Percentiles rank a stretch among this genome's conserved stretches.
Conservation (phyloP, 2,329 filamentous ascomycete genomes). For the Aspergillus sp. region DNA sequence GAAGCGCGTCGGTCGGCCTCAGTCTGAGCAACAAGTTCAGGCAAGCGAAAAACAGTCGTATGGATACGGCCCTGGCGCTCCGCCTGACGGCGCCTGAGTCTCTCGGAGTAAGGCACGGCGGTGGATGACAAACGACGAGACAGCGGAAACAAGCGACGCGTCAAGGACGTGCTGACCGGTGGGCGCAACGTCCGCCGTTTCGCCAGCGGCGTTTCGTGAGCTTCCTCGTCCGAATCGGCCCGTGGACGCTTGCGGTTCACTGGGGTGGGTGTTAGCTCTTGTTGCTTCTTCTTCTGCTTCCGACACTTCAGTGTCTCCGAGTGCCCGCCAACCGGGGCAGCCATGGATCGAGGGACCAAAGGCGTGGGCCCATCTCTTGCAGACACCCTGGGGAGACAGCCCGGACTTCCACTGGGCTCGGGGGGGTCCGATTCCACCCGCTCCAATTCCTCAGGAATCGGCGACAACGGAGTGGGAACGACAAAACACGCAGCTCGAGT, state of each 20-base stretch:
- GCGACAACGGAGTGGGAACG: neutral
- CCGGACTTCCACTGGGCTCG: neutral
- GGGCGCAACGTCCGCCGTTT: slow-evolving; percentile 17
- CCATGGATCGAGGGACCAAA: neutral
- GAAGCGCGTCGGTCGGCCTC: slow-evolving; percentile 18
- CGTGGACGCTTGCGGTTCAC: slow-evolving; percentile 15
- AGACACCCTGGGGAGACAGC: neutral
- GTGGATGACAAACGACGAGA: slow-evolving; percentile 12
- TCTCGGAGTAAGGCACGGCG: slow-evolving; percentile 20
- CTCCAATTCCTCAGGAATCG: slow-evolving; percentile 9
- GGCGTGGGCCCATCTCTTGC: neutral
- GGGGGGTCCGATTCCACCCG: neutral
- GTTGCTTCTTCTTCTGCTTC: neutral
- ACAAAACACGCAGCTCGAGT: neutral
- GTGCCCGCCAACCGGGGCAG: neutral
- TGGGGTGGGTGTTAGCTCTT: slow-evolving; percentile 9
- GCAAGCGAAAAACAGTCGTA: slow-evolving; percentile 27
- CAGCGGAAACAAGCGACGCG: slow-evolving; percentile 9
- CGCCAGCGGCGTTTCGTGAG: slow-evolving; percentile 11
- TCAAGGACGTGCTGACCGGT: slow-evolving; percentile 16
- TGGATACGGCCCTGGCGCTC: slow-evolving; percentile 26
- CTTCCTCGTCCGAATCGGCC: slow-evolving; percentile 7
- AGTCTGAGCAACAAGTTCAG: slow-evolving; percentile 24
- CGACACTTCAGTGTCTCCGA: neutral
- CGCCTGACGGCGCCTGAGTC: slow-evolving; percentile 20